phyloP scores from a whole-genome alignment of 768 basidiomycete species.

The Obba rivulosa region DNA sequence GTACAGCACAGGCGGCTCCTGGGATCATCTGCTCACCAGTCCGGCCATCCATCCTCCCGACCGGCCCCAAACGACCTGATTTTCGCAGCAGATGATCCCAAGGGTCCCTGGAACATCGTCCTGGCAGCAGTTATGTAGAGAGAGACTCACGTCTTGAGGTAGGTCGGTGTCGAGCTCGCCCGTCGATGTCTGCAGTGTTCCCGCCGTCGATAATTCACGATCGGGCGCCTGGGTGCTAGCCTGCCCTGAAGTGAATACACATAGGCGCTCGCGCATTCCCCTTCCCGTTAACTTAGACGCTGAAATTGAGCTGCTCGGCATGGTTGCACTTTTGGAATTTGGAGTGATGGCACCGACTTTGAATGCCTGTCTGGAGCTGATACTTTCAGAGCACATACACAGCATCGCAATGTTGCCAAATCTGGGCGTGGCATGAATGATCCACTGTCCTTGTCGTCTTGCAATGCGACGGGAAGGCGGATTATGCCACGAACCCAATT shows the following conservation, averaged over 20 bases:
- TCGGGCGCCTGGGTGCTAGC: not conserved
- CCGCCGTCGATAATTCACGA: not conserved
- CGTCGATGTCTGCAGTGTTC: slow-evolving; percentile 12
- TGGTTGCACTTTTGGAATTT: too few relatives aligned
- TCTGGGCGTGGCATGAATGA: too few relatives aligned
- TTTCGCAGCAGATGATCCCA: not conserved
- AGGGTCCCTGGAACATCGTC: not conserved
- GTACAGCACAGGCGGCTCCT: not conserved
- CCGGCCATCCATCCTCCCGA: slow-evolving; percentile 11
- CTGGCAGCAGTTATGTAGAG: slow-evolving; percentile 5
- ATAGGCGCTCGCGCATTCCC: too few relatives aligned
- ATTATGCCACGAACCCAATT: too few relatives aligned
- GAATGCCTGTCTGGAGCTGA: too few relatives aligned
- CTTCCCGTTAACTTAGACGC: too few relatives aligned
- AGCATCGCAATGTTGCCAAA: too few relatives aligned
- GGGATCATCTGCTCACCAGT: slow-evolving; percentile 7
- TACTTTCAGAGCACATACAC: too few relatives aligned
- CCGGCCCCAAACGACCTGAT: not conserved
- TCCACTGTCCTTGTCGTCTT: too few relatives aligned
- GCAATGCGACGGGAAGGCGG: too few relatives aligned
- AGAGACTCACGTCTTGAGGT: slow-evolving; percentile 36
- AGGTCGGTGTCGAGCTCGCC: slow-evolving; percentile 24
- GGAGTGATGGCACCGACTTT: too few relatives aligned
- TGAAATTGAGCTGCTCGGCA: too few relatives aligned
- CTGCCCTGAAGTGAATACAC: not conserved